Evolutionary conservation across 495 filamentous ascomycete species (phyloP).

Genomic region (Penicillium macrosclerotiorum): DNA sequence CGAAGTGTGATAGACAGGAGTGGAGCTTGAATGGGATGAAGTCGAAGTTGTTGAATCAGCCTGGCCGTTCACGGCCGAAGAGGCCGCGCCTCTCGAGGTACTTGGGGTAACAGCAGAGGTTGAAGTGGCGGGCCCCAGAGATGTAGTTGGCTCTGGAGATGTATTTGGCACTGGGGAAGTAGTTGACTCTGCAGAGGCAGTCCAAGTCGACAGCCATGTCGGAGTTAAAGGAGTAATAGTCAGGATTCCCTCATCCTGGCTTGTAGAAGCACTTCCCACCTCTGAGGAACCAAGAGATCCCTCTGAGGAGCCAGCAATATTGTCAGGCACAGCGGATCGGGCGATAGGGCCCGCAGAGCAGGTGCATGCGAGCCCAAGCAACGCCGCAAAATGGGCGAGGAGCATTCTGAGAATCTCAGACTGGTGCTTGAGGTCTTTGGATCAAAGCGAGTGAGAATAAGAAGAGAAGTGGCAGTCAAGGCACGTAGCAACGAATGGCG

Average conservation of each 20-base stretch:
- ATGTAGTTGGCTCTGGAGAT: too few species aligned
- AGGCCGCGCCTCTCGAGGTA: too few species aligned
- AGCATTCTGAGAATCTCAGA: constrained; percentile 33
- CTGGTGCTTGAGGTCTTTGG: background rate
- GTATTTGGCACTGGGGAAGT: too few species aligned
- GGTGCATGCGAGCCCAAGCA: constrained; percentile 18
- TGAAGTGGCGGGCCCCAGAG: too few species aligned
- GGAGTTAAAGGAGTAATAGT: constrained; percentile 22
- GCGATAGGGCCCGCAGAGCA: constrained; percentile 42
- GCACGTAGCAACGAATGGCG: background rate
- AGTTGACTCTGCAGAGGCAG: background rate
- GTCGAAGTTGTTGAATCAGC: background rate
- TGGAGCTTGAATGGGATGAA: background rate
- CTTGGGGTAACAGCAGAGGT: too few species aligned
- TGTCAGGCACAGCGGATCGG: constrained; percentile 11
- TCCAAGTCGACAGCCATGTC: constrained; percentile 3
- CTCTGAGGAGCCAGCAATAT: constrained; percentile 1
- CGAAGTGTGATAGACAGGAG: too few species aligned
- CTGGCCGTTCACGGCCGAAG: too few species aligned
- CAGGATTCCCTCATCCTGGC: constrained; percentile 13
- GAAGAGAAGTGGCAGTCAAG: background rate
- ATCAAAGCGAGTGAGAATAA: background rate
- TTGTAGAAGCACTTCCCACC: too few species aligned
- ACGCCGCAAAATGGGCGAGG: constrained; percentile 11
- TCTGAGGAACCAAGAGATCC: too few species aligned